Evolutionary conservation across 192 early-diverging fungal genomes (phyloP), one percentile per base, ranked within the genome.

Genomic region (Coemansia sp.): DNA sequence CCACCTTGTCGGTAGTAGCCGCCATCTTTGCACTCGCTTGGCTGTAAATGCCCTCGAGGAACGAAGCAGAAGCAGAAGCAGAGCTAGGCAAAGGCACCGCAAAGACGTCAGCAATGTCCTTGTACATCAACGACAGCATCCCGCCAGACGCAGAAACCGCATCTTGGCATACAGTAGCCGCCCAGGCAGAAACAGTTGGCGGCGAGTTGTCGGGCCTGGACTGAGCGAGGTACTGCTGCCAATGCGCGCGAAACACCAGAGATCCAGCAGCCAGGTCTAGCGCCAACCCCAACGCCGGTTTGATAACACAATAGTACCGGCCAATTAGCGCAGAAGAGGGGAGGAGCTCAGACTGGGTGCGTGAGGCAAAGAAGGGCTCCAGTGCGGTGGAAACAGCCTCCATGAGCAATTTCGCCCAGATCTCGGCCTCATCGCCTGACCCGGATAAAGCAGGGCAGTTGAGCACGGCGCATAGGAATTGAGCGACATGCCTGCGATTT

Each of bases 241-340:
- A 38, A 49, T 56, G 24, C 17, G 17, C 15, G 7, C 51, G 51
- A 15, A 54, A 54, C 29, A 17, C 51, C 6, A 7, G 12, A 15
- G 53, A 45, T 8, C 8, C 9, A 1, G 14, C 47, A 27, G 56
- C 59, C 41, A 65, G 14, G 11, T 62, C 24, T 2, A 12, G 10
- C 0, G 60, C 46, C 39, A 68, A 32, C 14, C 17, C 3, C 36
- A 67, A 29, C 2, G 71, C 39, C 10, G 72, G 68, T 17, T 35
- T 51, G 6, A 65, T 42, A 1, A 61, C 51, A 68, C 72, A 74
- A 43, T 74, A 73, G 54, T 74, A 66, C 1, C 35, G 42, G 12
- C 54, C 68, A 4, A 65, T 35, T 2, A 37, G 12, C 20, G 27
- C 1, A 19, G 17, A 27, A 32, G 17, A 15, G 51, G 27, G 6